Conservation (phyloP, 768 basidiomycete genomes). For the Cyclocybe aegerita region DNA sequence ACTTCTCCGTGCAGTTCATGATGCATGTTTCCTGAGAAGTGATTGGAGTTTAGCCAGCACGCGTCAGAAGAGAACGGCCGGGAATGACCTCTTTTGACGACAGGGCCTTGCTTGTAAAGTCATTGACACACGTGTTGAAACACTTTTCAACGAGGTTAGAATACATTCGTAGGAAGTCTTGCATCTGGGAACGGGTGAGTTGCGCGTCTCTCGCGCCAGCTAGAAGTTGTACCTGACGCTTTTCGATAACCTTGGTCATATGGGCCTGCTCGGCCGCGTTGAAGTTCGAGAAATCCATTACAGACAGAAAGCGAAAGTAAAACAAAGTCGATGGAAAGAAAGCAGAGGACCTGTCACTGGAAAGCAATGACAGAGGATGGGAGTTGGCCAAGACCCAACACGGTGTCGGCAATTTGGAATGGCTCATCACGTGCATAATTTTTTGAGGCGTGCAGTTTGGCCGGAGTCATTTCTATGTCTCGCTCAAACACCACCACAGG, state of each 20-base stretch:
- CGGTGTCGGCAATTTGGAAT: constrained; percentile 6
- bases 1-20: constrained; percentile 95
- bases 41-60: constrained; percentile 1
- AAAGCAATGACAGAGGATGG: constrained; percentile 8
- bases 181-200: constrained; percentile 64
- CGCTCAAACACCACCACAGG: constrained; percentile 1
- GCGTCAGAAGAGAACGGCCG: neutral
- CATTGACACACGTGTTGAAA: constrained; percentile 93
- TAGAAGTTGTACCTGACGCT: constrained; percentile 72
- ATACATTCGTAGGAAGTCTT: constrained; percentile 96
- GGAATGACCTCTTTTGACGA: constrained; percentile 83
- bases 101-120: constrained; percentile 94
- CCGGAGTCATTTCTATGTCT: constrained; percentile 9
- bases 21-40: constrained; percentile 77
- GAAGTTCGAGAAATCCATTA: constrained; percentile 91
- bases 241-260: constrained; percentile 92
- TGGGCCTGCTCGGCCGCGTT: constrained; percentile 93
- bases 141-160: constrained; percentile 93
- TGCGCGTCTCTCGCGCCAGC: neutral
- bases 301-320: constrained; percentile 12
- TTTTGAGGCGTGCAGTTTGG: constrained; percentile 3
- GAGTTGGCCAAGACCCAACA: neutral
- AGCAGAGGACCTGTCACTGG: constrained; percentile 3
- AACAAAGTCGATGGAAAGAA: constrained; percentile 9
- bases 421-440: constrained; percentile 18